Evolutionary conservation across 2,329 filamentous ascomycete species (phyloP).

Genomic region (Teratosphaeria viscida): DNA sequence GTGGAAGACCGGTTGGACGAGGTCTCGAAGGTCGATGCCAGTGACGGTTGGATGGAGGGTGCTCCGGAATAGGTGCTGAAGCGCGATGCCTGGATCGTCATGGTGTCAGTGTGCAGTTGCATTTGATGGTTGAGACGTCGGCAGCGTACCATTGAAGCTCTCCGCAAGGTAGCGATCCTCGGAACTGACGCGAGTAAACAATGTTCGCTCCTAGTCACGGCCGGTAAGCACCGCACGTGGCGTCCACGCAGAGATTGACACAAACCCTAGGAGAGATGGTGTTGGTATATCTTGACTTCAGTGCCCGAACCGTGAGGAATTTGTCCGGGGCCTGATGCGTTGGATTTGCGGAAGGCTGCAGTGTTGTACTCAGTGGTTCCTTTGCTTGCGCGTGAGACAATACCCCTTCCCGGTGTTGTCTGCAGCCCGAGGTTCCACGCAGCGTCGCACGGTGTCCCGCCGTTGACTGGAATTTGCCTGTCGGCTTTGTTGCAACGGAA

Average conservation of each 20-base stretch:
- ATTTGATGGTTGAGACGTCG: neutral
- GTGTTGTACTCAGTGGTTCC: neutral
- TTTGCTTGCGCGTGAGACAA: neutral
- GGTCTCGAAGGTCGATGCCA: constrained; percentile 32
- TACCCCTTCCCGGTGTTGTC: neutral
- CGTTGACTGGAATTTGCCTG: neutral
- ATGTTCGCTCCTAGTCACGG: neutral
- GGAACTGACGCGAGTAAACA: neutral
- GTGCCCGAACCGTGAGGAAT: neutral
- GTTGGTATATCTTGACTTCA: neutral
- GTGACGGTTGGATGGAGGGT: constrained; percentile 41
- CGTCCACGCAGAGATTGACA: neutral
- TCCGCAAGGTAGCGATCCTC: neutral
- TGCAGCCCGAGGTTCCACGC: neutral
- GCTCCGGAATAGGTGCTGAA: constrained; percentile 42
- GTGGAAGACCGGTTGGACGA: constrained; percentile 16
- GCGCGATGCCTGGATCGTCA: constrained; percentile 23
- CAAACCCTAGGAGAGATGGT: neutral
- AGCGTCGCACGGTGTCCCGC: neutral
- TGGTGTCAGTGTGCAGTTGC: neutral
- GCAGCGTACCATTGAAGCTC: neutral
- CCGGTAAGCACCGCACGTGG: neutral
- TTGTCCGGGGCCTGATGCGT: neutral
- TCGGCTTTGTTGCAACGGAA: neutral
- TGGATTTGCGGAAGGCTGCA: neutral